phyloP scores from a whole-genome alignment of 2,329 filamentous ascomycete genomes.

The Diaporthe australafricana region DNA sequence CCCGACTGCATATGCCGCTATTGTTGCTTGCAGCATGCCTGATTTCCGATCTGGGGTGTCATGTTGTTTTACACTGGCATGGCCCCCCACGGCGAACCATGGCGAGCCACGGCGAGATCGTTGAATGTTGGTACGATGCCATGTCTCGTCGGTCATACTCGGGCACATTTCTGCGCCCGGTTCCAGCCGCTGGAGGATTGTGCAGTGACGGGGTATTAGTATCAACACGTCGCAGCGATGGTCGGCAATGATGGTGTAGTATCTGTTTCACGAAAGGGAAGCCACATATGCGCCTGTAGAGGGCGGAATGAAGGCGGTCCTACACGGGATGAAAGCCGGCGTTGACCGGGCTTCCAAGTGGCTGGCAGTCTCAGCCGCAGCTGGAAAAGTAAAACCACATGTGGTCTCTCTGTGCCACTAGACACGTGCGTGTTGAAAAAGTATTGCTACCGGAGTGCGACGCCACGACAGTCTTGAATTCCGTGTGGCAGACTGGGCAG shows the following conservation, averaged over 20 bases:
- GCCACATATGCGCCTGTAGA: neutral
- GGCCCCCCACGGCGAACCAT: neutral
- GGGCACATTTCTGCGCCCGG: slow-evolving; percentile 10
- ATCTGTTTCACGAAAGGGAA: neutral
- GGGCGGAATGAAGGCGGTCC: neutral
- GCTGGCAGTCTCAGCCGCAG: slow-evolving; percentile 10
- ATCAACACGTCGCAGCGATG: neutral
- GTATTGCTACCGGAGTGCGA: neutral
- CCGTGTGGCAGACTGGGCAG: neutral
- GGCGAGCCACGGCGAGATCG: too few species aligned
- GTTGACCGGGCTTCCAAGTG: slow-evolving; percentile 18
- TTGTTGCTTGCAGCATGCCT: neutral
- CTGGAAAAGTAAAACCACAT: slow-evolving; percentile 1
- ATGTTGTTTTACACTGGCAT: neutral
- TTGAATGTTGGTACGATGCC: neutral
- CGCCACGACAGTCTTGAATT: neutral
- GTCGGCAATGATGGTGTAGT: neutral
- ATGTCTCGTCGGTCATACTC: neutral
- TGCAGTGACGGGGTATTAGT: neutral
- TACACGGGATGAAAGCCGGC: neutral
- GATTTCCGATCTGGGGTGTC: slow-evolving; percentile 17
- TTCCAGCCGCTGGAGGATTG: neutral
- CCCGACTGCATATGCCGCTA: neutral
- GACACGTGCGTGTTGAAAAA: slow-evolving; percentile 3
- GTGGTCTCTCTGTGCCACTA: slow-evolving; percentile 17